phyloP scores from a whole-genome alignment of 345 rosid genomes.

The Citrus australasica region DNA sequence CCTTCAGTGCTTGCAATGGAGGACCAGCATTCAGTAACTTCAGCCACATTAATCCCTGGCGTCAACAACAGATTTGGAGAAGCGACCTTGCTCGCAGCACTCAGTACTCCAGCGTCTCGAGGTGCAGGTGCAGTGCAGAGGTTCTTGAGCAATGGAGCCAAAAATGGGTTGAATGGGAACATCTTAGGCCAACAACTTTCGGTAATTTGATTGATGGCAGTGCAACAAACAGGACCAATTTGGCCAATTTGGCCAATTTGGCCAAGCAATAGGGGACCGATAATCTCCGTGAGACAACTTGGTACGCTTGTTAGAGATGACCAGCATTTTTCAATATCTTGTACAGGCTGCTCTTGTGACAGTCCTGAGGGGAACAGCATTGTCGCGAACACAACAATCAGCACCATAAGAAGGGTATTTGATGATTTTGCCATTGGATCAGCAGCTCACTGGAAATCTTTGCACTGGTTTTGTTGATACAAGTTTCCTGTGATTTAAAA shows the following conservation, averaged over 20 bases:
- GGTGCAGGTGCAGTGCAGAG: neutral
- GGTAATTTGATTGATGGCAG: neutral
- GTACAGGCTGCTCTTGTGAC: neutral
- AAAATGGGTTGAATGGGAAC: slow-evolving; percentile 5
- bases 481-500: neutral
- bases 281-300: neutral
- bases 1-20: neutral
- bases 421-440: neutral
- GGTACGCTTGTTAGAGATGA: neutral
- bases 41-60: neutral
- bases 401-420: neutral
- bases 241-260: slow-evolving; percentile 1
- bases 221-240: slow-evolving; percentile 8
- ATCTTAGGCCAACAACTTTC: slow-evolving; percentile 10
- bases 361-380: neutral
- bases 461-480: neutral
- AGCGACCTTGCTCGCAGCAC: neutral
- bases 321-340: neutral
- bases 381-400: neutral
- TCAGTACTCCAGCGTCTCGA: neutral
- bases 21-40: neutral
- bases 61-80: neutral
- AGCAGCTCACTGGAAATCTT: no score
- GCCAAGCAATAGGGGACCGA: neutral
- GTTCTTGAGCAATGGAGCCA: neutral